phyloP scores from a whole-genome alignment of 1,139 yeast species.

The Yamadazyma taylorii region DNA sequence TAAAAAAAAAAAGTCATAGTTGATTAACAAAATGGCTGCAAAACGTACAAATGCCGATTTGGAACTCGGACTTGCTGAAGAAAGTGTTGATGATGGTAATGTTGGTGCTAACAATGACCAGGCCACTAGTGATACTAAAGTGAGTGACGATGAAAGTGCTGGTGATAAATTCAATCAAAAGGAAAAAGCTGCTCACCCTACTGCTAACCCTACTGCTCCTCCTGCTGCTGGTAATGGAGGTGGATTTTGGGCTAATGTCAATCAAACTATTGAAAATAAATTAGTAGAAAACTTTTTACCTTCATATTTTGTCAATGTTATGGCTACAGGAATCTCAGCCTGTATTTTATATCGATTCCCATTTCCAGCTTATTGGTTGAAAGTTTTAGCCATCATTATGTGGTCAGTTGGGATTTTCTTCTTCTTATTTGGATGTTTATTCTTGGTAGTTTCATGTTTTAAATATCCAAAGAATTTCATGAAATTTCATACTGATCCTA shows the following conservation, averaged over 20 bases:
- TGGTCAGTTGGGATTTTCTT: conserved; percentile 52
- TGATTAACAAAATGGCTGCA: no score
- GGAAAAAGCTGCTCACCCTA: no score
- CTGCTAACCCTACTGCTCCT: no score
- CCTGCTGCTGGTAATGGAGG: no score
- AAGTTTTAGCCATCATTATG: conserved; percentile 56
- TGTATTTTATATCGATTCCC: conserved; percentile 64
- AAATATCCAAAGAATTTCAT: conserved; percentile 34
- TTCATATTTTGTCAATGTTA: conserved; percentile 67
- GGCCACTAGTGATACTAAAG: no score
- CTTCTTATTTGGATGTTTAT: conserved; percentile 38
- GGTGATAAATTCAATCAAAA: neutral
- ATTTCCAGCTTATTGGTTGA: conserved; percentile 60
- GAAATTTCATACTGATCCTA: conserved; percentile 43
- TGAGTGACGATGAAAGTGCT: neutral
- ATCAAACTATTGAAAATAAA: conserved; percentile 11
- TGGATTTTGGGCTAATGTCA: neutral
- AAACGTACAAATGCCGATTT: no score
- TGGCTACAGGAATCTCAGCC: conserved; percentile 82
- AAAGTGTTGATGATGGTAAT: no score
- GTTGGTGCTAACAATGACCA: no score
- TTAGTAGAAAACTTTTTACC: conserved; percentile 46
- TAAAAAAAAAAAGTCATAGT: no score
- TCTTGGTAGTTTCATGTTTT: conserved; percentile 39
- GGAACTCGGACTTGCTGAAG: no score